Evolutionary conservation across 225 moss, liverwort and hornwort species (phyloP), one percentile per base, ranked within the genome.

Genomic region (Bryum argenteum): DNA sequence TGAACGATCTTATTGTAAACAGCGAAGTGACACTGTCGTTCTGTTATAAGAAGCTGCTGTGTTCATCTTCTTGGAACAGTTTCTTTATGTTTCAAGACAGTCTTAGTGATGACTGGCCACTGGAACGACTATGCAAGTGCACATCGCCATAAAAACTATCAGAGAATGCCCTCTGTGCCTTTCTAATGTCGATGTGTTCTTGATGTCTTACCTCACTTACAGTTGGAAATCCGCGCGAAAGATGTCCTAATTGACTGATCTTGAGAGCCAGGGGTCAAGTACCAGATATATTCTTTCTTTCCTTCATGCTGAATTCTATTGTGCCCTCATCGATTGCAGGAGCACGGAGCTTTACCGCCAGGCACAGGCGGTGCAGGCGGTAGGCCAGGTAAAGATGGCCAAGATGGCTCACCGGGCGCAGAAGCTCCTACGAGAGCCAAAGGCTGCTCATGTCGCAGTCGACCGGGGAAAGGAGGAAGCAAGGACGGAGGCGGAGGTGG

Each of bases 341-440:
- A 20, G 21, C 58, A 55, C n/a, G 68, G 21, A 23, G 19, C 58
- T 6, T 17, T 57, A 0, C 54, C 75, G 15, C 78, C 84, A n/a
- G 84, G 84, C 66, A 40, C 75, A 17, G 84, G 84, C 13, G 84
- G 81, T 37, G 81, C 69, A 10, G 84, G 81, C 16, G 84, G 84
- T 4, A 64, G 72, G 3, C 71, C 78, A 17, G 81, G 84, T 4
- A 68, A 54, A 40, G 74, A 81, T 26, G 84, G 84, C 11, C 81
- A 84, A 65, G 71, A 72, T 14, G 84, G 84, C 8, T 2, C 64
- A 1, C 84, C 81, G 0, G 78, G 81, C 13, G 61, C 54, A 18
- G 75, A 52, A 8, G 57, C 63, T 61, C 75, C 62, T 5, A 33
- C 33, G 10, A 66, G 14, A 42, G 54, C 64, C 42, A 71, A 20